A percentile compares a stretch with the other conserved stretches of the same genome.
These are phyloP conservation scores for Teratosphaeria gauchensis DNA, from an alignment of 2,329 filamentous ascomycete genomes.

Conservation along the genomic window DNA sequence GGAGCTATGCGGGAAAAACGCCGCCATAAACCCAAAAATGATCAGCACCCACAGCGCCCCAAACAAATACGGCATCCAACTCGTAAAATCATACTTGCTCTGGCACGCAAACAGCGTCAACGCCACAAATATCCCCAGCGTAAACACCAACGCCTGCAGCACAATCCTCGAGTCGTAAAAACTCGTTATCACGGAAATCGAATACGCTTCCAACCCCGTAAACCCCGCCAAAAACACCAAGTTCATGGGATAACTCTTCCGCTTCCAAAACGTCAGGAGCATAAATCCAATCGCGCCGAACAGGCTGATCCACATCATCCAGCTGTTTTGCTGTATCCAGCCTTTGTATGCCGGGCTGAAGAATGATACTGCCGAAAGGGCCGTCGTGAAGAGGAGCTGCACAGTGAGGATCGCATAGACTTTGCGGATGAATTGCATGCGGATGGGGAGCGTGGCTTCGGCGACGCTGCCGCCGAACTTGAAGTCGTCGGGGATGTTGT, in stretches of 20 bases:
- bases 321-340: conserved; percentile 80
- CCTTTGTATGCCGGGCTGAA: conserved; percentile 65
- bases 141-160: conserved; percentile 81
- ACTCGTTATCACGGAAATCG: conserved; percentile 82
- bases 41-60: conserved; percentile 82
- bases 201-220: conserved; percentile 86
- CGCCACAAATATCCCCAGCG: conserved; percentile 55
- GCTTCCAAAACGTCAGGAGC: conserved; percentile 82
- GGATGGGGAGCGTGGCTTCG: conserved; percentile 72
- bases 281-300: conserved; percentile 77
- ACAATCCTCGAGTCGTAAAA: conserved; percentile 81
- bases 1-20: conserved; percentile 77
- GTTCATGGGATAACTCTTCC: conserved; percentile 59
- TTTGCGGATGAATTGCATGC: conserved; percentile 69
- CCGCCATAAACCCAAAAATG: conserved; percentile 84
- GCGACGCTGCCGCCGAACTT: conserved; percentile 93
- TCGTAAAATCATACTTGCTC: conserved; percentile 95
- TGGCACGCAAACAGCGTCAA: conserved; percentile 83
- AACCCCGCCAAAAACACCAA: conserved; percentile 85
- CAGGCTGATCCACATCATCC: conserved; percentile 79
- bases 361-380: conserved; percentile 76
- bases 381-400: conserved; percentile 76
- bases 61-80: conserved; percentile 88
- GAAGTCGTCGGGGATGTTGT: conserved; percentile 95
- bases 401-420: conserved; percentile 97